A percentile compares a stretch with the other conserved stretches of the same genome.
These are phyloP conservation scores for Penicillium lividum DNA, from an alignment of 495 filamentous ascomycete species.

Conservation along the genomic window DNA sequence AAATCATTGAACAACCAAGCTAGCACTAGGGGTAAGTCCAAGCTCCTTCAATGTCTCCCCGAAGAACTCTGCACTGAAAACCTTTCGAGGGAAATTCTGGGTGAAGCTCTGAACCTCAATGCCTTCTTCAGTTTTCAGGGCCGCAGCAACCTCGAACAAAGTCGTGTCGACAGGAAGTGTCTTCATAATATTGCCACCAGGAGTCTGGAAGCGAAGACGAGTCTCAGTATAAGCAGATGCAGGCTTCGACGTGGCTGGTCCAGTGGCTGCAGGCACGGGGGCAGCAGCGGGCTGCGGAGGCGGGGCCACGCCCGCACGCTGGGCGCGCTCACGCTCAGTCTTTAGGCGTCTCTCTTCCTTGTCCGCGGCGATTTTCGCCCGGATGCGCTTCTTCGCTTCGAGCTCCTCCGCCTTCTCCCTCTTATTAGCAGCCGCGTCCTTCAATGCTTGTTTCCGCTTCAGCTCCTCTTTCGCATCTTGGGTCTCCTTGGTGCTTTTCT, in stretches of 20 bases:
- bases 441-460: slow-evolving; percentile 81
- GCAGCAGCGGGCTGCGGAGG: slow-evolving; percentile 45
- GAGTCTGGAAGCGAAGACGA: slow-evolving; percentile 77
- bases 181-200: slow-evolving; percentile 74
- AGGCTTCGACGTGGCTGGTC: slow-evolving; percentile 54
- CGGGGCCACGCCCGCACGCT: slow-evolving; percentile 69
- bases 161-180: slow-evolving; percentile 83
- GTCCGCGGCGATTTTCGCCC: slow-evolving; percentile 89
- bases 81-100: slow-evolving; percentile 84
- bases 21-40: slow-evolving; percentile 84
- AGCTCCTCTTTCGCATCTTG: slow-evolving; percentile 83
- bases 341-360: slow-evolving; percentile 80
- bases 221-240: slow-evolving; percentile 72
- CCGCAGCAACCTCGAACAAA: slow-evolving; percentile 86
- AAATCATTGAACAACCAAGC: slow-evolving; percentile 67
- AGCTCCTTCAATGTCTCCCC: slow-evolving; percentile 91
- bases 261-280: slow-evolving; percentile 39
- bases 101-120: slow-evolving; percentile 72
- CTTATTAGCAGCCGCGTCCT: slow-evolving; percentile 81
- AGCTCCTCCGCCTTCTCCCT: slow-evolving; percentile 86
- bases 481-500: slow-evolving; percentile 77
- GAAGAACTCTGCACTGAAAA: slow-evolving; percentile 78
- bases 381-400: slow-evolving; percentile 82
- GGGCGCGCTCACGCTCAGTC: slow-evolving; percentile 80
- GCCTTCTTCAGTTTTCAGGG: slow-evolving; percentile 64